Conservation (phyloP, 1,139 yeast species). For the Pichia sp. region DNA sequence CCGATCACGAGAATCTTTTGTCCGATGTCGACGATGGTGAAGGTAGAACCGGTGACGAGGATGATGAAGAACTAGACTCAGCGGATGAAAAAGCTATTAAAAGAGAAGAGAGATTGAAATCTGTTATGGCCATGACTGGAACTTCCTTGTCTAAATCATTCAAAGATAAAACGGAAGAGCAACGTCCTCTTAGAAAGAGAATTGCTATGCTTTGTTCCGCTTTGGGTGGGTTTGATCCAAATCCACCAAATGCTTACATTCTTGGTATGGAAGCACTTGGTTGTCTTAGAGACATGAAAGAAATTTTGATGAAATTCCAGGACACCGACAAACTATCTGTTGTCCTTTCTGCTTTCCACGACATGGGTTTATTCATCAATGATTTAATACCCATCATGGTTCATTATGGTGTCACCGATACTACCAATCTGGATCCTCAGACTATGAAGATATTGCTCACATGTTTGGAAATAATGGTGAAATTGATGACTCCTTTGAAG, state of each 20-base stretch:
- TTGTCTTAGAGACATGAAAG: constrained; percentile 78
- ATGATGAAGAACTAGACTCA: constrained; percentile 15
- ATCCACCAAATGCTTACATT: constrained; percentile 49
- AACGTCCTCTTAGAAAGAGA: constrained; percentile 52
- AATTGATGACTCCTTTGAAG: constrained; percentile 76
- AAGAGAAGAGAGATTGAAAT: constrained; percentile 9
- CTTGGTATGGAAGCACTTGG: constrained; percentile 90
- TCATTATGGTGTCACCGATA: constrained; percentile 32
- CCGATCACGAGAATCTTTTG: constrained; percentile 6
- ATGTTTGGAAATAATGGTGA: constrained; percentile 71
- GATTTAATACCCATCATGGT: constrained; percentile 73
- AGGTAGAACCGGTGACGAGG: constrained; percentile 8
- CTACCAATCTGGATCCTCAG: constrained; percentile 33
- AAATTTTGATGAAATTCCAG: constrained; percentile 71
- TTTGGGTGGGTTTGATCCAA: constrained; percentile 69
- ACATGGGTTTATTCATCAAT: constrained; percentile 61
- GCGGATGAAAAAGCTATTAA: constrained; percentile 12
- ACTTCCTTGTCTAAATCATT: constrained; percentile 1
- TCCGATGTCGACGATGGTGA: constrained; percentile 11
- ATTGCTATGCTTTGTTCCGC: constrained; percentile 71
- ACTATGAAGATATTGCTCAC: constrained; percentile 44
- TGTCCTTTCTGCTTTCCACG: constrained; percentile 86
- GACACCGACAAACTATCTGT: constrained; percentile 71
- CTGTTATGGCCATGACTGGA: constrained; percentile 10
- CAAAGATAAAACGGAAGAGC: constrained; percentile 14